Evolutionary conservation across 2,329 filamentous ascomycete species (phyloP).

Genomic region (Aspergillus luchuensis): DNA sequence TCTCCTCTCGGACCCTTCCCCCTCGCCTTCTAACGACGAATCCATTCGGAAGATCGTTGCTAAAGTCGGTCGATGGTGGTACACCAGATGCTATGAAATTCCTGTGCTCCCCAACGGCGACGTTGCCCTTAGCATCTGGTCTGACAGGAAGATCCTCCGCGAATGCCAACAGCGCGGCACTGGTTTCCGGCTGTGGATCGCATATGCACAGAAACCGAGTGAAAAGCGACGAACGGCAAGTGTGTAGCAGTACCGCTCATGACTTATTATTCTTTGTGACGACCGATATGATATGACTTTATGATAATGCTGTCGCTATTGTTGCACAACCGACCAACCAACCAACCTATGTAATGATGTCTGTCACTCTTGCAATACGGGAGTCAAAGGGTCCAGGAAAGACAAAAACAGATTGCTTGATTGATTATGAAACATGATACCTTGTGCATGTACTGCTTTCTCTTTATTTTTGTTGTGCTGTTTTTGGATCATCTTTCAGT

Average conservation of each 20-base stretch:
- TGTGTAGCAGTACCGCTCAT: slow-evolving; percentile 28
- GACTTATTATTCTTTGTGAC: neutral
- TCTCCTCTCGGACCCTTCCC: slow-evolving; percentile 71
- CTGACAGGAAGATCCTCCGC: slow-evolving; percentile 69
- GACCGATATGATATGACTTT: neutral
- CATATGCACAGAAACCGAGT: slow-evolving; percentile 79
- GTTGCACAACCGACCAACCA: neutral
- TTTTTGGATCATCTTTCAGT: slow-evolving; percentile 1
- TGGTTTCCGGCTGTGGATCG: slow-evolving; percentile 87
- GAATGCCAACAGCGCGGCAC: slow-evolving; percentile 88
- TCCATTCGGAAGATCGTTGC: slow-evolving; percentile 91
- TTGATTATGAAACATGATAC: neutral
- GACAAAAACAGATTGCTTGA: slow-evolving; percentile 8
- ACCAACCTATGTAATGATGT: neutral
- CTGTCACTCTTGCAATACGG: neutral
- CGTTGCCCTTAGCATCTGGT: slow-evolving; percentile 71
- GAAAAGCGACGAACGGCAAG: slow-evolving; percentile 49
- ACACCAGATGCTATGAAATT: slow-evolving; percentile 85
- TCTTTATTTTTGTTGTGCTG: neutral
- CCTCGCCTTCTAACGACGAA: slow-evolving; percentile 72
- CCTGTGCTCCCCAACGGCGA: slow-evolving; percentile 55
- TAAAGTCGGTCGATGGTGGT: slow-evolving; percentile 94
- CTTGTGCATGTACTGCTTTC: slow-evolving; percentile 10
- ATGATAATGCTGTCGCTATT: neutral
- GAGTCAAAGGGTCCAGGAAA: neutral